A percentile compares a stretch with the other conserved stretches of the same genome.
Evolutionary conservation across 192 early-diverging fungal species (phyloP).

Genomic region (Backusella westeae): DNA sequence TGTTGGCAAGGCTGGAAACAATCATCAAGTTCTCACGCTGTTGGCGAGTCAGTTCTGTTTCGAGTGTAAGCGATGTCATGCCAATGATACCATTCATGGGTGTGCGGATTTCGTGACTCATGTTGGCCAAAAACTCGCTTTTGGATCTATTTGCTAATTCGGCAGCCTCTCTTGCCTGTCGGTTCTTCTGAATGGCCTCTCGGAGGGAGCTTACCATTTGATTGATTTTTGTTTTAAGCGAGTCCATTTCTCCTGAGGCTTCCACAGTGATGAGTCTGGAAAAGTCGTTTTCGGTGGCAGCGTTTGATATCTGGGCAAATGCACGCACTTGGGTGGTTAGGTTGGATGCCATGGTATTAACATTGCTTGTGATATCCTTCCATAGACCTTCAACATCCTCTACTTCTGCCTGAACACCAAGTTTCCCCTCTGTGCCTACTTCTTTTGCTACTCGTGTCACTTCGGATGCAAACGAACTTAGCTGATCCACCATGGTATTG

Average conservation of each 20-base stretch:
- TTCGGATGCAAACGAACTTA: conserved; percentile 52
- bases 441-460: conserved; percentile 70
- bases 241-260: conserved; percentile 84
- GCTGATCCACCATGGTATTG: conserved; percentile 69
- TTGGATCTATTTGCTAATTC: conserved; percentile 82
- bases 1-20: conserved; percentile 68
- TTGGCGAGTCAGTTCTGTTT: conserved; percentile 74
- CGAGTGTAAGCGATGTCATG: conserved; percentile 70
- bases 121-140: conserved; percentile 65
- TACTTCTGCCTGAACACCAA: conserved; percentile 60
- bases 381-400: conserved; percentile 51
- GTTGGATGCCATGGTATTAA: conserved; percentile 74
- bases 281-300: conserved; percentile 71
- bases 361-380: conserved; percentile 61
- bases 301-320: conserved; percentile 75
- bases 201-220: conserved; percentile 79
- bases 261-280: conserved; percentile 73
- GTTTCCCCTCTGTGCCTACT: conserved; percentile 66
- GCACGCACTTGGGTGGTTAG: conserved; percentile 78
- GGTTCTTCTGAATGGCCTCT: conserved; percentile 76
- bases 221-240: conserved; percentile 81
- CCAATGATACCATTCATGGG: conserved; percentile 85
- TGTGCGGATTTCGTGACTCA: conserved; percentile 73
- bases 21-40: conserved; percentile 83
- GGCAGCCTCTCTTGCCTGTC: conserved; percentile 74